Evolutionary conservation across 148 eudicot genomes (phyloP).

Genomic region (Nepenthes mirabilis): DNA sequence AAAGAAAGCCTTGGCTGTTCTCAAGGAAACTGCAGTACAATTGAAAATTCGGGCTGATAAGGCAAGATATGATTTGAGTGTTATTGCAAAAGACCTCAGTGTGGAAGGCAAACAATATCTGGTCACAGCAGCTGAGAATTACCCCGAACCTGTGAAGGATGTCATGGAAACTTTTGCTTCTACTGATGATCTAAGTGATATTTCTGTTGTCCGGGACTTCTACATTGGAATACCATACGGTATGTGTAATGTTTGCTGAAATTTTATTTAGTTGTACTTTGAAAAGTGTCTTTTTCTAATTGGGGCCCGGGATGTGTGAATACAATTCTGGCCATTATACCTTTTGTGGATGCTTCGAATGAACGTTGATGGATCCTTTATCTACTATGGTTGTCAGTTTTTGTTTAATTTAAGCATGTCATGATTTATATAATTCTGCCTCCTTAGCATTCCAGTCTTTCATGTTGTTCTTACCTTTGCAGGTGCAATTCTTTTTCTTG

Average conservation of each 20-base stretch:
- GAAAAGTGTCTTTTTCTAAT: neutral
- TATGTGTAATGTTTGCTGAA: slow-evolving; percentile 14
- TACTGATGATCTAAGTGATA: slow-evolving; percentile 45
- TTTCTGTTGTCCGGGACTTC: slow-evolving; percentile 69
- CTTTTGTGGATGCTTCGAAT: no score
- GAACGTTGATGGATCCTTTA: no score
- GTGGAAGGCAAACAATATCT: slow-evolving; percentile 67
- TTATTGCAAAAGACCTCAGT: slow-evolving; percentile 48
- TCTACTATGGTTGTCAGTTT: neutral
- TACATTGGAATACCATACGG: slow-evolving; percentile 92
- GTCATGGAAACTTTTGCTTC: slow-evolving; percentile 75
- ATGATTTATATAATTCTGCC: neutral
- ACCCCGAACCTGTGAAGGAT: slow-evolving; percentile 90
- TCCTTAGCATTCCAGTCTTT: neutral
- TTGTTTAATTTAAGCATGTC: neutral
- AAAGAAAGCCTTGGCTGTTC: slow-evolving; percentile 46
- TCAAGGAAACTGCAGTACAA: slow-evolving; percentile 61
- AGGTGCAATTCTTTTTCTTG: slow-evolving; percentile 69
- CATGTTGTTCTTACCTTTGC: slow-evolving; percentile 15
- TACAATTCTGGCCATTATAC: no score
- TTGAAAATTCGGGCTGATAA: slow-evolving; percentile 81
- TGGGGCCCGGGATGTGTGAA: neutral
- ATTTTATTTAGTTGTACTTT: neutral
- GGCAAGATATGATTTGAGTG: slow-evolving; percentile 53
- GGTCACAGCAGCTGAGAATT: slow-evolving; percentile 52